Percentiles rank a stretch among this genome's conserved stretches.
Conservation (phyloP, 257 asterid species). For the Echium plantagineum region DNA sequence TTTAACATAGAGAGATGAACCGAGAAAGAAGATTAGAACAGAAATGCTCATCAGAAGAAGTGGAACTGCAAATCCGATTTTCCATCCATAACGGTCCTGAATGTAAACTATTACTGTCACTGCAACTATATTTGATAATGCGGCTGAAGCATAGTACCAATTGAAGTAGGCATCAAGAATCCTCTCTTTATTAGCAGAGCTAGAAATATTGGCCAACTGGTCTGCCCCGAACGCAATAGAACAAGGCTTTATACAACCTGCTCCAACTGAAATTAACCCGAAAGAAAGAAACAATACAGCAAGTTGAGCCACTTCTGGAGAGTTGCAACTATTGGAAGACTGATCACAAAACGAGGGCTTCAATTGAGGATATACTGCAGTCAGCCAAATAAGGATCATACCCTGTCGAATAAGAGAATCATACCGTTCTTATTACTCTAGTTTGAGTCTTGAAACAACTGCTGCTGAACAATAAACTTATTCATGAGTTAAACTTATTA, state of each 20-base stretch:
- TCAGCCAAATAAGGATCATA: conserved; percentile 14
- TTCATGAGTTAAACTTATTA: neutral
- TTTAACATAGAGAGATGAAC: conserved; percentile 15
- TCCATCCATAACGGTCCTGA: conserved; percentile 15
- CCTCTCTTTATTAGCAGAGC: conserved; percentile 1
- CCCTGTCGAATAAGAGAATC: conserved; percentile 2
- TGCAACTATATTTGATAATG: conserved; percentile 4
- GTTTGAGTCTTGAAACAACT: neutral
- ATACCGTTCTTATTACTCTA: neutral
- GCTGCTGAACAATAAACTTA: neutral
- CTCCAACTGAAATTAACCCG: conserved; percentile 9
- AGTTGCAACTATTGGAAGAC: conserved; percentile 4
- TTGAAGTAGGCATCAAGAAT: conserved; percentile 9
- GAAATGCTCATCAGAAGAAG: conserved; percentile 11
- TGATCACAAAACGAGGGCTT: conserved; percentile 6
- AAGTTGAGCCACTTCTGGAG: conserved; percentile 5
- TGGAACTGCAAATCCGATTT: conserved; percentile 17
- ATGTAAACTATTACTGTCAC: conserved; percentile 13
- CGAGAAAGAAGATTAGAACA: conserved; percentile 3
- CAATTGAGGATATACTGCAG: conserved; percentile 10
- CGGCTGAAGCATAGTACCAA: conserved; percentile 13
- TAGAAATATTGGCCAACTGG: conserved; percentile 3
- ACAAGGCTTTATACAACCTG: conserved; percentile 19
- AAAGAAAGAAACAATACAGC: conserved; percentile 5
- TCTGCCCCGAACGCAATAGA: conserved; percentile 12